These are phyloP conservation scores for Talaromyces nanjingensis DNA, from an alignment of 495 filamentous ascomycete genomes.

Conservation along the genomic window DNA sequence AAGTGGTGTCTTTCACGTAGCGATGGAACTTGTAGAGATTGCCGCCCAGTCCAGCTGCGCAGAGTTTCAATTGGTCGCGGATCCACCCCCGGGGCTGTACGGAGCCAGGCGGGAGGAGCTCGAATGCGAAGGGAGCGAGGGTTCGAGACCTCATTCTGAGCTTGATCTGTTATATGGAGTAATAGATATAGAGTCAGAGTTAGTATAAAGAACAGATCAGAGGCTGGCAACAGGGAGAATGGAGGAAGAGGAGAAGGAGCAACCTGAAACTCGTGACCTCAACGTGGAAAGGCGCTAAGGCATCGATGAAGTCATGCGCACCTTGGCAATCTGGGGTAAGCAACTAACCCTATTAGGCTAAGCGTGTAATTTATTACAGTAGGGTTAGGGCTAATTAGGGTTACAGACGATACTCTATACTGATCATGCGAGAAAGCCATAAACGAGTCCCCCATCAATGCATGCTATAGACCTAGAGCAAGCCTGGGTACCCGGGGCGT, in stretches of 20 bases:
- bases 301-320: background rate
- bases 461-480: too few species aligned
- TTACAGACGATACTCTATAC: too few species aligned
- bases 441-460: too few species aligned
- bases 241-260: background rate
- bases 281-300: background rate
- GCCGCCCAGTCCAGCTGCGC: slow-evolving; percentile 51
- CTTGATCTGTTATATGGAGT: background rate
- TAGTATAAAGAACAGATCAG: background rate
- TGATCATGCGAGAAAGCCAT: too few species aligned
- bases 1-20: slow-evolving; percentile 47
- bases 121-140: slow-evolving; percentile 29
- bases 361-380: background rate
- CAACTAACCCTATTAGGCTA: background rate
- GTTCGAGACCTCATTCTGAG: slow-evolving; percentile 2
- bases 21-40: slow-evolving; percentile 55
- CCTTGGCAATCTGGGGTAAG: background rate
- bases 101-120: slow-evolving; percentile 48
- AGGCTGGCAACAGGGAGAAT: background rate
- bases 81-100: slow-evolving; percentile 57
- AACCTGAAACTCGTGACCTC: background rate
- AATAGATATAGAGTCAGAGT: background rate
- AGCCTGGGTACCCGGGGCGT: too few species aligned
- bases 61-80: slow-evolving; percentile 42
- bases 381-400: background rate